A percentile compares a stretch with the other conserved stretches of the same genome.
These are phyloP conservation scores for Colletotrichum lupini DNA, from an alignment of 2,329 filamentous ascomycete species.

Conservation along the genomic window DNA sequence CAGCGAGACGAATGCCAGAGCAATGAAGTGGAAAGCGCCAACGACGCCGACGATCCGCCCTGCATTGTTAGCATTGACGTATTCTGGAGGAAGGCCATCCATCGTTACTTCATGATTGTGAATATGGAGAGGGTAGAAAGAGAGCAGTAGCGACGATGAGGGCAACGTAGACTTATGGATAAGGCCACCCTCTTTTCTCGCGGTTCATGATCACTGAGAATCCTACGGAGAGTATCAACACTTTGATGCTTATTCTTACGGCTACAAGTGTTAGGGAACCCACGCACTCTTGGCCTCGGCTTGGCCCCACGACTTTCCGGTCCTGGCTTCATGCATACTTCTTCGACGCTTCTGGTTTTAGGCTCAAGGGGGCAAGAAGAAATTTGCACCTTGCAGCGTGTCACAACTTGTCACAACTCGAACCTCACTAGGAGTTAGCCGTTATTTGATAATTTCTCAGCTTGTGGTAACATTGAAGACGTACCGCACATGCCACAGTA, in stretches of 20 bases:
- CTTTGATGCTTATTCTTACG: neutral
- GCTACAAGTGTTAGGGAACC: neutral
- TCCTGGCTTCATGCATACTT: no score
- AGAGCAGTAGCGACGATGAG: no score
- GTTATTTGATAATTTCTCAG: neutral
- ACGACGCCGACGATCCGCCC: conserved; percentile 35
- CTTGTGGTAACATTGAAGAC: neutral
- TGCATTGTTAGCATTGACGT: conserved; percentile 33
- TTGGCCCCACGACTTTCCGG: neutral
- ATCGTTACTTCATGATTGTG: neutral
- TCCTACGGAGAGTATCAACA: no score
- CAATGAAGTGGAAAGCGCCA: conserved; percentile 37
- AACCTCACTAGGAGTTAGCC: neutral
- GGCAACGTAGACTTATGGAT: neutral
- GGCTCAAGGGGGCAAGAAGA: neutral
- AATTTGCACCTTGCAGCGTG: neutral
- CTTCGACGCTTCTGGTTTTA: neutral
- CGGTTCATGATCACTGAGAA: neutral
- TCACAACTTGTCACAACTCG: neutral
- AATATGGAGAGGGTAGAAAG: neutral
- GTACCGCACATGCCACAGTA: no score
- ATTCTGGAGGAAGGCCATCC: conserved; percentile 10
- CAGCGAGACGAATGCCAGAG: conserved; percentile 38
- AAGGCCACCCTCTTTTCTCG: no score
- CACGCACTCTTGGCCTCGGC: neutral